phyloP scores from a whole-genome alignment of 805 yeast genomes.

The Yarrowia yakushimensis region DNA sequence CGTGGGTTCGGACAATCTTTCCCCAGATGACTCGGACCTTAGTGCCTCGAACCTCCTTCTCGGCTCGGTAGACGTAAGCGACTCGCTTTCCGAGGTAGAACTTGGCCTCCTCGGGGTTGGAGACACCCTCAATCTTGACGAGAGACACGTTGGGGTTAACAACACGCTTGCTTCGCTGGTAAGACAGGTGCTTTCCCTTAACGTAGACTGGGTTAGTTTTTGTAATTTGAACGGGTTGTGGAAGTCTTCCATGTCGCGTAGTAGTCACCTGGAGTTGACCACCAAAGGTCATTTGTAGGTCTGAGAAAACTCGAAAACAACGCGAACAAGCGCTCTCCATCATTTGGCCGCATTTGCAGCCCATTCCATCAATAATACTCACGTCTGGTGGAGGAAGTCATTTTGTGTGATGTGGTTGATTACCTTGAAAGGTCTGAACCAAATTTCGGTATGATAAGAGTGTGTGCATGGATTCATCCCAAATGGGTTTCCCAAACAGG shows the following conservation, averaged over 20 bases:
- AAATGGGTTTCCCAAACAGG: constrained; percentile 8
- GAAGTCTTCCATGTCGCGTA: not conserved
- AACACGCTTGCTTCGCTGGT: constrained; percentile 98
- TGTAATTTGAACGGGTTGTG: not conserved
- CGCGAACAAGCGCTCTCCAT: not conserved
- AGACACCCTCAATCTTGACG: constrained; percentile 95
- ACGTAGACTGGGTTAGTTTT: constrained; percentile 64
- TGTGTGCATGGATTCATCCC: constrained; percentile 18
- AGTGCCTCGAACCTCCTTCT: constrained; percentile 96
- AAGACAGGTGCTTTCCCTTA: constrained; percentile 99
- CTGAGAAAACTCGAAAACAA: not conserved
- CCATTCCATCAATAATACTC: constrained; percentile 9
- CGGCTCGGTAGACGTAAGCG: constrained; percentile 98
- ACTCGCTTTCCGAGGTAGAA: constrained; percentile 99
- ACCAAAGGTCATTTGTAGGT: not conserved
- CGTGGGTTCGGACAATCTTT: constrained; percentile 97
- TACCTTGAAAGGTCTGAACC: constrained; percentile 24
- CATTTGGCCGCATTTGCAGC: not conserved
- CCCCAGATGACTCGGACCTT: constrained; percentile 99
- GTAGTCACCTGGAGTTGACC: not conserved
- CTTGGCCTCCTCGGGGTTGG: constrained; percentile 87
- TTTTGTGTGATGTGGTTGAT: constrained; percentile 21
- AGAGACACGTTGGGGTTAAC: constrained; percentile 98
- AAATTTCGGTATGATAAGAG: constrained; percentile 24
- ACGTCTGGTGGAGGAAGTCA: constrained; percentile 25